Conservation (phyloP, 192 early-diverging fungal species). For the Cetraspora pellucida region DNA sequence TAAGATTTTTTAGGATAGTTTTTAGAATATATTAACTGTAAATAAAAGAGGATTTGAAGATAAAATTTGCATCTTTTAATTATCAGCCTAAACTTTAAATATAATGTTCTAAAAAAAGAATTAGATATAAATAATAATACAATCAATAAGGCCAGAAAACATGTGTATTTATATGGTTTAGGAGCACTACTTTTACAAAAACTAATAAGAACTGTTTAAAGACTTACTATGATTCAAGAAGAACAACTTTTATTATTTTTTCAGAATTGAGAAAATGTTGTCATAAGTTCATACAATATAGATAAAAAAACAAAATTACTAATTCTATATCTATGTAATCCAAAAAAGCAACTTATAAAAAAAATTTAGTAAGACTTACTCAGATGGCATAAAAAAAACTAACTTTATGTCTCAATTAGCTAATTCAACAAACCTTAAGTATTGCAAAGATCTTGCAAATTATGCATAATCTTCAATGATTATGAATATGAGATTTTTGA, state of each 20-base stretch:
- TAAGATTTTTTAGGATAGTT: not conserved
- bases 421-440: not conserved
- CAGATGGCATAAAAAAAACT: not conserved
- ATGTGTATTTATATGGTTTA: not conserved
- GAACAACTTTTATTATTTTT: not conserved
- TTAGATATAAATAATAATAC: not conserved
- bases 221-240: not conserved
- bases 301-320: not conserved
- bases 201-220: not conserved
- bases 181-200: not conserved
- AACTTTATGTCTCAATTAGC: not conserved
- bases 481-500: not conserved
- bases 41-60: not conserved
- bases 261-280: not conserved
- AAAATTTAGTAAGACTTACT: not conserved
- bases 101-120: not conserved
- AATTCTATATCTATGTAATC: not conserved
- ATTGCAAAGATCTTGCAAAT: not conserved
- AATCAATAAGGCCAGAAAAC: not conserved
- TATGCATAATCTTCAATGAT: not conserved
- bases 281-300: not conserved
- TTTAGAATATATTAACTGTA: not conserved
- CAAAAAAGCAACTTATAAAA: not conserved
- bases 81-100: not conserved
- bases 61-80: not conserved